Evolutionary conservation across 495 filamentous ascomycete species (phyloP).

Genomic region (Aspergillus egyptiacus): DNA sequence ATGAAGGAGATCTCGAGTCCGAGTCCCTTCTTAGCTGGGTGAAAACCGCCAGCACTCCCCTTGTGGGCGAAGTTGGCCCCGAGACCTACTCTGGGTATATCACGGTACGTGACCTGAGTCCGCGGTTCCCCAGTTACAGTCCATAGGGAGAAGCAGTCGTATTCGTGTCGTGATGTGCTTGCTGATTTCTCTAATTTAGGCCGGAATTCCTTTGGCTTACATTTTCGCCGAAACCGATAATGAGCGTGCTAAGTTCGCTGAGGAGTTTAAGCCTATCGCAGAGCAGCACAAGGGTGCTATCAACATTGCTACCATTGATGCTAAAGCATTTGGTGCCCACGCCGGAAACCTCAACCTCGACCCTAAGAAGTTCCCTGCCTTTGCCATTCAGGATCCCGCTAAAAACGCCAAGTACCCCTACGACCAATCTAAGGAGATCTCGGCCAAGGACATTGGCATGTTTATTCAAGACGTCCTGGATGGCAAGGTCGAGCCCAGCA

Average conservation of each 20-base stretch:
- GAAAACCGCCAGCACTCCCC: constrained; percentile 77
- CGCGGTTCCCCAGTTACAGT: not conserved
- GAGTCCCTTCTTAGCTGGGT: constrained; percentile 75
- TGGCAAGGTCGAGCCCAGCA: constrained; percentile 86
- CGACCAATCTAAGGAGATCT: constrained; percentile 78
- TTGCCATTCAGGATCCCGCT: constrained; percentile 92
- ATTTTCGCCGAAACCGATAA: constrained; percentile 94
- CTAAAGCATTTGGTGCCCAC: constrained; percentile 90
- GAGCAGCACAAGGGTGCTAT: constrained; percentile 67
- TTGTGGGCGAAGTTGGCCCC: constrained; percentile 94
- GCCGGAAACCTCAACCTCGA: constrained; percentile 97
- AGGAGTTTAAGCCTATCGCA: constrained; percentile 50
- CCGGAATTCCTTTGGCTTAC: constrained; percentile 90
- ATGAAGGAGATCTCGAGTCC: constrained; percentile 69
- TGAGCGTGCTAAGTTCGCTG: constrained; percentile 74
- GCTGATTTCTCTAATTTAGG: constrained; percentile 32
- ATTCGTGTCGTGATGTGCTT: not conserved
- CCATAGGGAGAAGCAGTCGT: not conserved
- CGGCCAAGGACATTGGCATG: constrained; percentile 62
- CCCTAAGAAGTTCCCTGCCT: constrained; percentile 88
- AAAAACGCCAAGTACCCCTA: constrained; percentile 98
- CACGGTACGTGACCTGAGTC: constrained; percentile 48
- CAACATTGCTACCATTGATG: constrained; percentile 98
- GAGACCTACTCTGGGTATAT: constrained; percentile 98
- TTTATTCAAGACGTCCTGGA: constrained; percentile 86